Conservation (phyloP, 768 basidiomycete genomes). For the Pisolithus sp. region DNA sequence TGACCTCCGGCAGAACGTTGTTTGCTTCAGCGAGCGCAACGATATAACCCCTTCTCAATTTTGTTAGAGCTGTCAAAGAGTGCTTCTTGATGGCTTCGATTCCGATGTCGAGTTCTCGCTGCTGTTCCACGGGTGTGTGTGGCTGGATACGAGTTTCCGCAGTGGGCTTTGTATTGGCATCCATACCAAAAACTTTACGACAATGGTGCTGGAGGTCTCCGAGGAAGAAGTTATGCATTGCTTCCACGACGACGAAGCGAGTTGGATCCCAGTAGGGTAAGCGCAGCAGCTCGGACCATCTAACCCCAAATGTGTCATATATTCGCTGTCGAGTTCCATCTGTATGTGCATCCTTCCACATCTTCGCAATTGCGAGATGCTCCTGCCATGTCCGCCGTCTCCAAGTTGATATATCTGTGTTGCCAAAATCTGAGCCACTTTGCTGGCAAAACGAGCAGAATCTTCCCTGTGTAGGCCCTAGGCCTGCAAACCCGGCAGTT, state of each 20-base stretch:
- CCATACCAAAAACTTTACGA: constrained; percentile 15
- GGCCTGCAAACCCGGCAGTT: constrained; percentile 15
- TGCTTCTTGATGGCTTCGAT: not conserved
- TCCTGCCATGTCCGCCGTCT: constrained; percentile 6
- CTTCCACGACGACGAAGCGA: constrained; percentile 25
- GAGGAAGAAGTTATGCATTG: constrained; percentile 35
- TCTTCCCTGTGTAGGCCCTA: not conserved
- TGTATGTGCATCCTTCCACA: constrained; percentile 13
- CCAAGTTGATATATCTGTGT: constrained; percentile 18
- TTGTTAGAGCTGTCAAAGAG: not conserved
- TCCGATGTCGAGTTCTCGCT: not conserved
- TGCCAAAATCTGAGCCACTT: constrained; percentile 9
- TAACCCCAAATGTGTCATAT: constrained; percentile 16
- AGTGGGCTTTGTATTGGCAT: not conserved
- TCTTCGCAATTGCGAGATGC: constrained; percentile 10
- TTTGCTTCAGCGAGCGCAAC: not conserved
- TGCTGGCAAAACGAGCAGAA: constrained; percentile 24
- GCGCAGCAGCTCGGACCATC: constrained; percentile 24
- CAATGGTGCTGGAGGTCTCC: not conserved
- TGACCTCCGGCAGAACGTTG: not conserved
- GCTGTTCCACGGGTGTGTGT: not conserved
- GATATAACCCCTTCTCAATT: not conserved
- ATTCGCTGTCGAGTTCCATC: constrained; percentile 5
- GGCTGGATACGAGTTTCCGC: not conserved
- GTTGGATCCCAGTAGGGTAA: constrained; percentile 33